Evolutionary conservation across 257 asterid species (phyloP).

Genomic region (Solanum chilense): DNA sequence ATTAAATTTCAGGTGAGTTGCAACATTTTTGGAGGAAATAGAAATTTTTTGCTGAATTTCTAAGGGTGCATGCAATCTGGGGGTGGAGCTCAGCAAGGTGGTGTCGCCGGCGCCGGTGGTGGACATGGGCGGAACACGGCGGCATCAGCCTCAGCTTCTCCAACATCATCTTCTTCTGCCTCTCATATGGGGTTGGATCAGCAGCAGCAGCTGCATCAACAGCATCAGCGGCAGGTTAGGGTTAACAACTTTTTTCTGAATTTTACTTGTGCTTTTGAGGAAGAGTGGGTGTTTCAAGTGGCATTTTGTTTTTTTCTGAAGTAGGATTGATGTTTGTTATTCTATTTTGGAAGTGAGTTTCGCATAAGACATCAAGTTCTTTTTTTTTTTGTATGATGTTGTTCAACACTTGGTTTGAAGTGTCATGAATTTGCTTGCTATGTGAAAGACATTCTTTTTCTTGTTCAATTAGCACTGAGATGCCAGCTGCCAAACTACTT

Average conservation of each 20-base stretch:
- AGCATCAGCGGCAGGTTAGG: constrained; percentile 63
- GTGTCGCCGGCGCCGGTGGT: constrained; percentile 42
- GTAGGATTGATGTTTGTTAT: neutral
- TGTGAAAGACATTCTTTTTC: neutral
- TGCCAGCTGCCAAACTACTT: neutral
- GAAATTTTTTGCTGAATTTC: neutral
- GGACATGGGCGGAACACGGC: constrained; percentile 83
- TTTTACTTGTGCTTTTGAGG: neutral
- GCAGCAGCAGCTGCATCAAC: constrained; percentile 67
- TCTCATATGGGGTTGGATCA: constrained; percentile 70
- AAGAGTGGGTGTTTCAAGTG: neutral
- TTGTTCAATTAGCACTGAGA: neutral
- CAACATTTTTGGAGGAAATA: neutral
- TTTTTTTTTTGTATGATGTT: neutral
- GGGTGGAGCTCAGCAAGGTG: constrained; percentile 85
- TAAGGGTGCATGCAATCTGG: constrained; percentile 69
- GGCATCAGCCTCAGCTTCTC: constrained; percentile 71
- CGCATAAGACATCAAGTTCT: neutral
- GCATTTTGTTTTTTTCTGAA: neutral
- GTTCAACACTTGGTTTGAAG: neutral
- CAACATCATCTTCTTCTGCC: constrained; percentile 78
- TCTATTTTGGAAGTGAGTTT: neutral
- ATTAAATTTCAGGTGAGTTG: neutral
- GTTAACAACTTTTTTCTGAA: neutral
- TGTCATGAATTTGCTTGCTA: neutral